Base-by-base conservation (phyloP, 257 asterid genomes). In the Phtheirospermum japonicum region DNA sequence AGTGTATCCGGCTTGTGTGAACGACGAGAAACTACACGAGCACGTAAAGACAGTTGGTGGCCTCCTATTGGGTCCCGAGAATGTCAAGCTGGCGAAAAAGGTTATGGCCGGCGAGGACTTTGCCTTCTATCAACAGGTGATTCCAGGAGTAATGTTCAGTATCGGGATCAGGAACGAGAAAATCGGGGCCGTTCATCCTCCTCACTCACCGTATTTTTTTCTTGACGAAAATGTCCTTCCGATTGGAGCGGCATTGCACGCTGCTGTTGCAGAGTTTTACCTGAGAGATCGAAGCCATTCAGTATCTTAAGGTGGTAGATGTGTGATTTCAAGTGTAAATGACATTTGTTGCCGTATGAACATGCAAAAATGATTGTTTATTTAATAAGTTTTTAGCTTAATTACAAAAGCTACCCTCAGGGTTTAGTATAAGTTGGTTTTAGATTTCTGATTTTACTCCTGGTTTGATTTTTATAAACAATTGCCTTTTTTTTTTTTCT, bases 91-190 rank as follows among this genome's bases (percentile, higher is more conserved):
- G 57, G 80, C 69, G 5, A 68, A 48, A 18, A 86, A 80, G 77
- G 82, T 80, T 5, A 75, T 86, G 92, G 95, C 95, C 0, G 92
- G 97, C 12, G 95, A 89, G 70, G 94, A 89, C 71, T 89, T 89
- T 12, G 90, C 92, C 19, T 89, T 85, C 77, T 87, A 87, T 67
- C 92, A 87, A 64, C 67, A 87, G 63, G 61, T 80, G 61, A 89
- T 89, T 54, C 95, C 97, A 0, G 92, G 97, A 40, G 85, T 56
- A 23, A 81, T 87, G 70, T 83, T 76, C 61, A 55, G 50, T 45
- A 81, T 87, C 0, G 92, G 95, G 43, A 83, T 87, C 59, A 67
- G 87, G 54, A 87, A 87, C 50, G 92, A 85, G 79, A 74, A 50
- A 46, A 50, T 74, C 63, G 95, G 95, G 12, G 71, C 97, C 0